phyloP scores from a whole-genome alignment of 208 protist genomes.

The Leptomonas pyrrhocoris region DNA sequence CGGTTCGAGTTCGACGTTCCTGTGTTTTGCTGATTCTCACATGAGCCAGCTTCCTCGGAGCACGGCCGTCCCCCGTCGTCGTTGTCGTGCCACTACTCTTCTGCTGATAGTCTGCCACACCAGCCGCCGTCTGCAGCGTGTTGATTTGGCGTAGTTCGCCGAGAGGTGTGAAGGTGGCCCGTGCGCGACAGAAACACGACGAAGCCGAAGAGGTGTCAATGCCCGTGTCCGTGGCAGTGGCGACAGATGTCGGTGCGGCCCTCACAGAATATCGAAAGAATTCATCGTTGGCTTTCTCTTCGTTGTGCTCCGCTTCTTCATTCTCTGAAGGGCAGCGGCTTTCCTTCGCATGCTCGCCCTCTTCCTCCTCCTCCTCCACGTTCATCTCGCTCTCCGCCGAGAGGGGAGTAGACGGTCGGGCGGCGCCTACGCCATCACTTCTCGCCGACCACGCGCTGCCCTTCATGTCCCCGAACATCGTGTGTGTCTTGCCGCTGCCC shows the following conservation, averaged over 20 bases:
- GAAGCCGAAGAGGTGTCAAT: not conserved
- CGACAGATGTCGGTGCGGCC: not conserved
- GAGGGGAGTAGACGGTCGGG: not conserved
- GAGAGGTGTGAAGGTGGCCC: conserved; percentile 27
- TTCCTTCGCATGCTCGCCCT: not conserved
- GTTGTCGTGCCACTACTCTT: not conserved
- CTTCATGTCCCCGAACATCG: conserved; percentile 80
- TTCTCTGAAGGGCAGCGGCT: not conserved
- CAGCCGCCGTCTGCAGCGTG: conserved; percentile 14
- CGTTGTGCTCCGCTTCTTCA: conserved; percentile 1
- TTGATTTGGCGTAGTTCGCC: conserved; percentile 29
- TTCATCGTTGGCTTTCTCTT: conserved; percentile 3
- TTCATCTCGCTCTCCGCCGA: not conserved
- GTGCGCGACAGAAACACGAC: conserved; percentile 23
- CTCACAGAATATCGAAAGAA: not conserved
- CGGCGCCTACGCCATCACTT: not conserved
- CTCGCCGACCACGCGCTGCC: conserved; percentile 23
- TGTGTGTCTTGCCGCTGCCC: conserved; percentile 90
- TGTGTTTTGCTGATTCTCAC: not conserved
- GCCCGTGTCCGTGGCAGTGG: not conserved
- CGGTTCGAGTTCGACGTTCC: not conserved
- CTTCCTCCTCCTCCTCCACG: conserved; percentile 6
- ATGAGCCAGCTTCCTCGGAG: not conserved
- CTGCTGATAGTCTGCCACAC: not conserved
- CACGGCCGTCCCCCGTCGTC: not conserved